Evolutionary conservation across 2,329 filamentous ascomycete species (phyloP), one percentile per base, ranked within the genome.

Genomic region (Scopulariopsis brevicaulis): DNA sequence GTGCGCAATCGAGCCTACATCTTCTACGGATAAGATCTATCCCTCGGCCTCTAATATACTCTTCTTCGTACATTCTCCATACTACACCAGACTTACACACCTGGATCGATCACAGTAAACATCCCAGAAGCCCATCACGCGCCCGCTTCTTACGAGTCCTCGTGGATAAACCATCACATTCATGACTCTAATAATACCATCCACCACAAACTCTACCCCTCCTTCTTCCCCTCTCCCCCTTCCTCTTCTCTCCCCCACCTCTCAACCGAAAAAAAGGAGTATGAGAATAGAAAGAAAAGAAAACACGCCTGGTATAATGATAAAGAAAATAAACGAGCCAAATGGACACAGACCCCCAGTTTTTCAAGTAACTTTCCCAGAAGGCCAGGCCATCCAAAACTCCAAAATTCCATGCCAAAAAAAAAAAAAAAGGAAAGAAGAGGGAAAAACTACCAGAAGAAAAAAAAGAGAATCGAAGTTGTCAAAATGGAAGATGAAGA

Each of bases 271-370:
- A 20, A 4, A 34, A 28, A 11, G 25, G 11, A 48, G 20, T 5
- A 37, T 52, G 18, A 28, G 18, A 56, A 52, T 46, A 24, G 15
- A 28, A 43, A 46, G 35, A 59, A 32, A 58, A 56, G 24, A 56
- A 52, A 48, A 58, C 20, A 58, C 37, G 53, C 34, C 34, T 55
- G 37, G 34, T 46, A 55, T 55, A 55, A 55, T 53, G 25, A 53
- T 53, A 8, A 46, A 46, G 8, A n/a, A n/a, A n/a, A 15, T n/a
- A 22, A 50, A n/a, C 46, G 18, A 50, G 46, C 22, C 20, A 6
- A 20, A 40, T 40, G 46, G 18, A 50, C 14, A 18, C 8, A 46
- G 40, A 46, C 40, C 40, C 40, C 40, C 40, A 15, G 6, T 18
- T 46, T 46, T 46, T 15, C 40, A 46, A 46, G 18, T 7, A 46